These are phyloP conservation scores for Fusarium sp. DNA, from an alignment of 2,329 filamentous ascomycete genomes.

Conservation along the genomic window DNA sequence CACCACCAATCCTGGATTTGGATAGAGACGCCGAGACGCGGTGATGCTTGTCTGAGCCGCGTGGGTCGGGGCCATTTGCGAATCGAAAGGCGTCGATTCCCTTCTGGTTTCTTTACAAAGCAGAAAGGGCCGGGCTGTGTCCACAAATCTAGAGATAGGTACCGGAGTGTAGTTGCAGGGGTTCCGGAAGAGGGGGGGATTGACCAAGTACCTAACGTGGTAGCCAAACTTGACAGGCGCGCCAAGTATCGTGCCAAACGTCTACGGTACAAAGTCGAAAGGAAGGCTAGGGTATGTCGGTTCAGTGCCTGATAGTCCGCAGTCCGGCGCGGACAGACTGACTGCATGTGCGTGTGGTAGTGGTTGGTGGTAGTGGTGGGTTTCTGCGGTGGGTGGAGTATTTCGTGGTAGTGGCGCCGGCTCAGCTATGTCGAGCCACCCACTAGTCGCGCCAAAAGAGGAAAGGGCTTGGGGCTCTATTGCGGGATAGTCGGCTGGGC, in stretches of 20 bases:
- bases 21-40: conserved; percentile 19
- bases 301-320: conserved; percentile 14
- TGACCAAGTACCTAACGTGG: neutral
- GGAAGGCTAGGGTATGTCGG: neutral
- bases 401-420: conserved; percentile 24
- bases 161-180: conserved; percentile 17
- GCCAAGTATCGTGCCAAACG: conserved; percentile 11
- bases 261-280: neutral
- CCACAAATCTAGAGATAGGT: neutral
- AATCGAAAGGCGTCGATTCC: conserved; percentile 24
- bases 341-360: neutral
- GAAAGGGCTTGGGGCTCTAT: conserved; percentile 33
- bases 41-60: conserved; percentile 24
- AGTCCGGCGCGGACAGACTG: conserved; percentile 18
- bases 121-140: conserved; percentile 14
- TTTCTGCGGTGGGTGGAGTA: neutral
- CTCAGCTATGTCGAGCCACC: conserved; percentile 44
- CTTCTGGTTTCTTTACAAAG: conserved; percentile 8
- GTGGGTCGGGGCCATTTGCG: conserved; percentile 28
- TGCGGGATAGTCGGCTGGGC: conserved; percentile 33
- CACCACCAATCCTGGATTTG: neutral
- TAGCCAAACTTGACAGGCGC: conserved; percentile 16
- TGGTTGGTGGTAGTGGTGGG: neutral
- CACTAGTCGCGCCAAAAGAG: conserved; percentile 42
- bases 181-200: conserved; percentile 8